These are phyloP conservation scores for Colletotrichum caudatum DNA, from an alignment of 2,329 filamentous ascomycete genomes.

Conservation along the genomic window DNA sequence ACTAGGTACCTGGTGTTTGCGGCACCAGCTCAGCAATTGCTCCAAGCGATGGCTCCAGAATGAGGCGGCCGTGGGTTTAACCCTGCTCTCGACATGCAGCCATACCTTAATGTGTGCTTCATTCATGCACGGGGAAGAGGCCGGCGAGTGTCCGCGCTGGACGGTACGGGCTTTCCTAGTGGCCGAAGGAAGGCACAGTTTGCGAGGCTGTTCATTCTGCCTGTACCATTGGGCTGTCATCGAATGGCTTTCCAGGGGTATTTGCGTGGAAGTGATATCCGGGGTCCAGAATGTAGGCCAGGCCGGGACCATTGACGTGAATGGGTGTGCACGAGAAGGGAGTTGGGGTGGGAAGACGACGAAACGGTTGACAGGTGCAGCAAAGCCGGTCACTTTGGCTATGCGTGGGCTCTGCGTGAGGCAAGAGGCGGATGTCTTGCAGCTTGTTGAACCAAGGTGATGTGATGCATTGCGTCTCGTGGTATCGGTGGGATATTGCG, in stretches of 20 bases:
- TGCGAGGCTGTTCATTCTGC: conserved; percentile 25
- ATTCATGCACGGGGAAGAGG: conserved; percentile 38
- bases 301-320: conserved; percentile 15
- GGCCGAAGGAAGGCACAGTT: conserved; percentile 24
- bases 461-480: conserved; percentile 24
- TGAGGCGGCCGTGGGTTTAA: conserved; percentile 35
- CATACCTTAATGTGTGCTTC: conserved; percentile 40
- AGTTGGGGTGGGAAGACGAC: conserved; percentile 10
- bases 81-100: conserved; percentile 35
- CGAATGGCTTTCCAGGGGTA: conserved; percentile 23
- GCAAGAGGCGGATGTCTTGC: conserved; percentile 10
- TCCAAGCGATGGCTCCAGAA: conserved; percentile 18
- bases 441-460: conserved; percentile 14
- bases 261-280: conserved; percentile 29
- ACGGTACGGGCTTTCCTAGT: conserved; percentile 30
- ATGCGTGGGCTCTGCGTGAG: conserved; percentile 1
- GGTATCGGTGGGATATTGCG: conserved; percentile 30
- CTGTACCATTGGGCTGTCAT: conserved; percentile 29
- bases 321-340: conserved; percentile 34
- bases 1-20: conserved; percentile 31
- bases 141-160: conserved; percentile 33
- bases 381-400: conserved; percentile 8
- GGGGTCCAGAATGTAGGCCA: conserved; percentile 28
- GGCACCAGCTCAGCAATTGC: conserved; percentile 15
- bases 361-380: conserved; percentile 22